These are phyloP conservation scores for Pichia exigua DNA, from an alignment of 805 yeast species.

Conservation along the genomic window DNA sequence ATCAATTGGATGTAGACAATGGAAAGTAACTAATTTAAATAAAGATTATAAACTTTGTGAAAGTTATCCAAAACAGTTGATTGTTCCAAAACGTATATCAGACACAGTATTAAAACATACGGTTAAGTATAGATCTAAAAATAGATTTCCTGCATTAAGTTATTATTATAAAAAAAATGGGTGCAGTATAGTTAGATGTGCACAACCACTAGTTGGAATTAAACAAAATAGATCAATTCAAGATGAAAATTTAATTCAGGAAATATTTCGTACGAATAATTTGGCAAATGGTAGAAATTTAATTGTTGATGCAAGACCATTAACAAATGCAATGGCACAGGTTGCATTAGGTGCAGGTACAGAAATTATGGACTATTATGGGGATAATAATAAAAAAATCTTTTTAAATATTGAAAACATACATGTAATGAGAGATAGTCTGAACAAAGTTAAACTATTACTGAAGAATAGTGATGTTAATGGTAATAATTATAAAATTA, in stretches of 20 bases:
- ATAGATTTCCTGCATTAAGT: constrained; percentile 72
- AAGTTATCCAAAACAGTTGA: constrained; percentile 62
- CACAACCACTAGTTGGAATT: constrained; percentile 90
- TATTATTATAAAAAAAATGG: constrained; percentile 65
- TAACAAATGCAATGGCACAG: constrained; percentile 93
- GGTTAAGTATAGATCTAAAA: constrained; percentile 76
- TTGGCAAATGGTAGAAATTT: constrained; percentile 36
- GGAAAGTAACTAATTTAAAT: constrained; percentile 71
- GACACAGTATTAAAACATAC: constrained; percentile 82
- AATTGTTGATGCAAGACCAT: constrained; percentile 86
- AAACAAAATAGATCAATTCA: constrained; percentile 84
- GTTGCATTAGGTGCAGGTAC: constrained; percentile 98
- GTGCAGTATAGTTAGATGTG: constrained; percentile 76
- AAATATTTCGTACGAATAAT: constrained; percentile 59
- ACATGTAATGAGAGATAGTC: constrained; percentile 87
- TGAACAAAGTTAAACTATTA: constrained; percentile 52
- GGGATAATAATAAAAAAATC: constrained; percentile 45
- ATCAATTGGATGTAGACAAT: constrained; percentile 25
- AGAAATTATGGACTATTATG: constrained; percentile 80
- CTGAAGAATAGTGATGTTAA: constrained; percentile 58
- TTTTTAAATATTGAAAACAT: constrained; percentile 91
- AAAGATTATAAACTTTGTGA: constrained; percentile 56
- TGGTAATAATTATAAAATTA: constrained; percentile 33
- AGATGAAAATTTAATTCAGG: constrained; percentile 76
- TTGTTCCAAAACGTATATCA: constrained; percentile 71